Evolutionary conservation across 352 stramenopile species (phyloP).

Genomic region (Phytophthora crassamura): DNA sequence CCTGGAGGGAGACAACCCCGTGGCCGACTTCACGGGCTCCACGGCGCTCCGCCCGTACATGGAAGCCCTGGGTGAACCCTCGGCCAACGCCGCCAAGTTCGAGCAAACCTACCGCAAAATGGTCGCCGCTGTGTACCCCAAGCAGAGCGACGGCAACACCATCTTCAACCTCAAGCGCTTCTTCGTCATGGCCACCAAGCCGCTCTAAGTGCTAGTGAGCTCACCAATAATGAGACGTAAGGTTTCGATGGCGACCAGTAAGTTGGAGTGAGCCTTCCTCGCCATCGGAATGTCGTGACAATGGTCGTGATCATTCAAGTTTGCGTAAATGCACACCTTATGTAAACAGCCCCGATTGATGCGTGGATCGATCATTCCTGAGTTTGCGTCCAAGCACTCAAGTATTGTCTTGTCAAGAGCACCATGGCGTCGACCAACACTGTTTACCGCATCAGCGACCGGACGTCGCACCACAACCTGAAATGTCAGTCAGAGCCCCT

Average conservation of each 20-base stretch:
- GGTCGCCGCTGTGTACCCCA: slow-evolving; percentile 60
- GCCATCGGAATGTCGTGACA: too few relatives aligned
- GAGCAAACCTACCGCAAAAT: slow-evolving; percentile 67
- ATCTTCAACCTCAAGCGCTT: slow-evolving; percentile 80
- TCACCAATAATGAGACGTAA: slow-evolving; percentile 7
- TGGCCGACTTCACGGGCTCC: slow-evolving; percentile 73
- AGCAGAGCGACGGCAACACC: slow-evolving; percentile 59
- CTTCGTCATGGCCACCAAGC: slow-evolving; percentile 64
- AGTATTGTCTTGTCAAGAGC: too few relatives aligned
- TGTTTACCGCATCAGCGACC: slow-evolving; percentile 33
- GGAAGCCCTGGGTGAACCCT: slow-evolving; percentile 47
- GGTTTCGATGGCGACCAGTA: too few relatives aligned
- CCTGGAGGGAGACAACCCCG: slow-evolving; percentile 66
- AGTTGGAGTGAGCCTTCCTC: too few relatives aligned
- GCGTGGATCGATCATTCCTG: slow-evolving; percentile 3
- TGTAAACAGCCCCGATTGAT: slow-evolving; percentile 16
- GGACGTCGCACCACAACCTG: slow-evolving; percentile 35
- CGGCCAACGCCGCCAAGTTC: slow-evolving; percentile 37
- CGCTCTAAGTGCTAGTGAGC: slow-evolving; percentile 22
- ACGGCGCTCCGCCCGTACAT: slow-evolving; percentile 70
- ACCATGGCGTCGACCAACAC: slow-evolving; percentile 23
- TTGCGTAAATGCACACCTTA: slow-evolving; percentile 23
- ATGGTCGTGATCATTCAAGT: slow-evolving; percentile 22
- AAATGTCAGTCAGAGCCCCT: slow-evolving; percentile 15
- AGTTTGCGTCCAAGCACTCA: slow-evolving; percentile 5